Conservation (phyloP, 2,329 filamentous ascomycete genomes). For the Rachicladosporium sp. region DNA sequence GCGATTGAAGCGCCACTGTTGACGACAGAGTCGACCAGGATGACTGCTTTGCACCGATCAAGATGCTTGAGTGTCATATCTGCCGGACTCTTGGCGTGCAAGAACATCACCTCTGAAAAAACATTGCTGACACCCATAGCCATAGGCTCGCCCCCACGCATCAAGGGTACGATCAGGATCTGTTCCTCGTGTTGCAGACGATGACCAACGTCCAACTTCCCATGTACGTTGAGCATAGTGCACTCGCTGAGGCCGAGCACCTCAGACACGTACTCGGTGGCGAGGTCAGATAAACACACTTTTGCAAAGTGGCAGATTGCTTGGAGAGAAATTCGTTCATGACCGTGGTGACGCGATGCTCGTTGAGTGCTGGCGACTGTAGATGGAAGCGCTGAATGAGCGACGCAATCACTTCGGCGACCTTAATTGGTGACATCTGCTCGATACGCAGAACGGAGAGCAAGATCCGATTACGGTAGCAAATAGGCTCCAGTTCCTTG, state of each 20-base stretch:
- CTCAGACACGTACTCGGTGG: constrained; percentile 34
- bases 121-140: constrained; percentile 44
- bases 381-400: constrained; percentile 28
- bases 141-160: constrained; percentile 53
- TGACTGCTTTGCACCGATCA: constrained; percentile 25
- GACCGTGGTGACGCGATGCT: constrained; percentile 14
- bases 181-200: constrained; percentile 34
- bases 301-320: constrained; percentile 22
- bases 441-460: constrained; percentile 37
- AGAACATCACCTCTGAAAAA: constrained; percentile 40
- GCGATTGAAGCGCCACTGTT: constrained; percentile 43
- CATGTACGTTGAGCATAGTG: constrained; percentile 41
- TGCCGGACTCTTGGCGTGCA: constrained; percentile 31
- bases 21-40: constrained; percentile 51
- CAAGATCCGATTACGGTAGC: constrained; percentile 34
- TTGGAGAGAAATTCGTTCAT: constrained; percentile 25
- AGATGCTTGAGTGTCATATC: constrained; percentile 37
- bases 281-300: constrained; percentile 45
- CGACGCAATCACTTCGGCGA: constrained; percentile 8
- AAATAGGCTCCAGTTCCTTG: constrained; percentile 34
- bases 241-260: constrained; percentile 40
- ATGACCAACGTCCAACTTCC: constrained; percentile 30
- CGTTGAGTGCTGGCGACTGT: constrained; percentile 31
- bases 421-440: constrained; percentile 8
- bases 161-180: constrained; percentile 47